Base-by-base conservation (phyloP, 352 stramenopile species). In the Globisporangium nagaii region DNA sequence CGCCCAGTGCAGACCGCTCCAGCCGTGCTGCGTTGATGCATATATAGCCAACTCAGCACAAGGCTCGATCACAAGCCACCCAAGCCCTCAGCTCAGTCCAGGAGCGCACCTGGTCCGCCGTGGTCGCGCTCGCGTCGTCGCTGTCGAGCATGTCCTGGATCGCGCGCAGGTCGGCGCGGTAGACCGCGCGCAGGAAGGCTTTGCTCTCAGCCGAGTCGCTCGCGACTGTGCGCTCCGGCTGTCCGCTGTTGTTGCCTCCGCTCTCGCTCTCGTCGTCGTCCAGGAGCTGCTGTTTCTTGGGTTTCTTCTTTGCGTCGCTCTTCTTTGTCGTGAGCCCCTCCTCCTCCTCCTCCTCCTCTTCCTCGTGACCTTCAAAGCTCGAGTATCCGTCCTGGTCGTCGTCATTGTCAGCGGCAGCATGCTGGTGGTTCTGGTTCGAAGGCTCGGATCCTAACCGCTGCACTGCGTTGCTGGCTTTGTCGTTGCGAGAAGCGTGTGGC, bases 1-100 rank as follows among this genome's bases (percentile, higher is more conserved):
- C 17, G 82, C 79, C 82, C 79, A 92, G 54, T 92, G 82, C 48
- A 92, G 53, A 2, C 70, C 82, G 53, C 72, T 89, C 82, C 79
- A 92, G 17, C 79, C 82, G 42, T 92, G 82, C 79, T 91, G 39
- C 20, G 35, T 17, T 13, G 8, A 41, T 6, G 1, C 2, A 11
- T 24, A 46, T 20, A 12, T 9, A 27, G 2, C 24, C 5, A 8
- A 11, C 3, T 15, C 2, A 19, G 22, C 12, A 2, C 30, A 49
- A 10, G 24, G 5, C 1, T 11, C 4, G 10, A 2, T 8, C 19
- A 47, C 41, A 15, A n/a, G 31, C n/a, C n/a, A n/a, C n/a, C n/a
- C n/a, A n/a, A n/a, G n/a, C n/a, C n/a, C n/a, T n/a, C n/a, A n/a
- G n/a, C n/a, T n/a, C n/a, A n/a, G n/a, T n/a, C n/a, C n/a, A 27